phyloP scores from a whole-genome alignment of 768 basidiomycete species.

The Pisolithus marmoratus region DNA sequence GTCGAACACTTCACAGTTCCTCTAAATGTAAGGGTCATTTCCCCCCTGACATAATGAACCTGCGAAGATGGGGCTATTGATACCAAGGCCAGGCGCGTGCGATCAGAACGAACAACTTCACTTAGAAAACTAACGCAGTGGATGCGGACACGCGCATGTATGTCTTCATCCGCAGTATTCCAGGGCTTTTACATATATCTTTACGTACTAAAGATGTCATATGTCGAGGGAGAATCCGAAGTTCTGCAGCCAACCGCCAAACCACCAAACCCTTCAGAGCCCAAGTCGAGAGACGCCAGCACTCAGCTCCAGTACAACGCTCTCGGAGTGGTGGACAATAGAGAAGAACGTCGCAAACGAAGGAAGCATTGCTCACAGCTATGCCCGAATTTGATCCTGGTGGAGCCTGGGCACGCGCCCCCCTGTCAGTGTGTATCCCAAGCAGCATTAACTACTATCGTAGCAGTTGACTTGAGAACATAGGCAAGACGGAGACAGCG shows the following conservation, averaged over 20 bases:
- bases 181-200: neutral
- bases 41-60: too few species aligned
- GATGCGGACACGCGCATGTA: slow-evolving; percentile 99
- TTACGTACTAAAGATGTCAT: slow-evolving; percentile 85
- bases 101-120: slow-evolving; percentile 85
- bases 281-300: slow-evolving; percentile 45
- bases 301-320: slow-evolving; percentile 77
- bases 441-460: neutral
- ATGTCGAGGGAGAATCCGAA: slow-evolving; percentile 93
- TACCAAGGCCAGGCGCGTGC: slow-evolving; percentile 65
- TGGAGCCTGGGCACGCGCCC: slow-evolving; percentile 86
- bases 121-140: slow-evolving; percentile 90
- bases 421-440: neutral
- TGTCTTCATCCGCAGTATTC: too few species aligned
- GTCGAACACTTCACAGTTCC: too few species aligned
- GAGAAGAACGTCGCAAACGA: slow-evolving; percentile 64
- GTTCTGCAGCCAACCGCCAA: slow-evolving; percentile 53
- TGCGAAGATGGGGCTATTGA: too few species aligned
- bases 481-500: slow-evolving; percentile 96
- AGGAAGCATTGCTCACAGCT: slow-evolving; percentile 91
- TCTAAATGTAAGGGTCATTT: too few species aligned
- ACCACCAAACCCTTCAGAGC: slow-evolving; percentile 45
- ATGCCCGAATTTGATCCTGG: slow-evolving; percentile 98
- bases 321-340: slow-evolving; percentile 59
- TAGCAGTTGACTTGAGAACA: slow-evolving; percentile 92